Percentiles rank a stretch among this genome's conserved stretches.
Evolutionary conservation across 352 stramenopile genomes (phyloP).

Genomic region (Phytopythium mirpurense): DNA sequence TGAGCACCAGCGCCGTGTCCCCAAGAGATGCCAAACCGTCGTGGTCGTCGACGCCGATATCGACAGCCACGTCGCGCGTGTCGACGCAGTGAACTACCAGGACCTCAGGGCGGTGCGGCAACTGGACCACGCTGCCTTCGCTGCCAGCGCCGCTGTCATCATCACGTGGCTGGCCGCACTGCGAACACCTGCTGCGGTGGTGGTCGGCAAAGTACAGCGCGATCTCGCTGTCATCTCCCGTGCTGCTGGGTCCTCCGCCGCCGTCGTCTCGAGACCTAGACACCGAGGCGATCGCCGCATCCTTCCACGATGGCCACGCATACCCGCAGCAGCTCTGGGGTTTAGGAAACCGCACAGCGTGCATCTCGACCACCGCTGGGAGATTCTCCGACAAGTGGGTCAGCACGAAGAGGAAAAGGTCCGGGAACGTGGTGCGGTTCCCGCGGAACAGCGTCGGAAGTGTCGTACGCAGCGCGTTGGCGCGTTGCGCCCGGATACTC

Average conservation of each 20-base stretch:
- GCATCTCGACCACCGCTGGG: slow-evolving; percentile 28
- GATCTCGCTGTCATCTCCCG: not conserved
- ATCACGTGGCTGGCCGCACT: not conserved
- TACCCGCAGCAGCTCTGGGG: not conserved
- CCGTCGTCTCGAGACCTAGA: not conserved
- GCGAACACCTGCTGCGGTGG: not conserved
- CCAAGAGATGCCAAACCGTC: slow-evolving; percentile 9
- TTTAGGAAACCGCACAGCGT: slow-evolving; percentile 21
- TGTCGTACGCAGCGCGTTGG: slow-evolving; percentile 12
- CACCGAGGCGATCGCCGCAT: not conserved
- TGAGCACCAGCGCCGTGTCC: slow-evolving; percentile 37
- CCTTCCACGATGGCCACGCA: not conserved
- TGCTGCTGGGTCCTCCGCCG: not conserved
- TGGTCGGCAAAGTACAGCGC: not conserved
- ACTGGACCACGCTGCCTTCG: slow-evolving; percentile 7
- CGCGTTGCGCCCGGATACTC: slow-evolving; percentile 26
- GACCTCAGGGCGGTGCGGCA: slow-evolving; percentile 12
- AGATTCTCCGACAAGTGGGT: slow-evolving; percentile 34
- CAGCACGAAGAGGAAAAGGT: slow-evolving; percentile 33
- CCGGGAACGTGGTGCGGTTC: slow-evolving; percentile 41
- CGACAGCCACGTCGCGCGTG: slow-evolving; percentile 21
- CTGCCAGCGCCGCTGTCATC: not conserved
- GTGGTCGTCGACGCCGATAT: not conserved
- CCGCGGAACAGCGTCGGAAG: slow-evolving; percentile 46
- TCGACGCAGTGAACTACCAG: slow-evolving; percentile 15